These are phyloP conservation scores for Sindora glabra DNA, from an alignment of 306 rosid species.

Conservation along the genomic window DNA sequence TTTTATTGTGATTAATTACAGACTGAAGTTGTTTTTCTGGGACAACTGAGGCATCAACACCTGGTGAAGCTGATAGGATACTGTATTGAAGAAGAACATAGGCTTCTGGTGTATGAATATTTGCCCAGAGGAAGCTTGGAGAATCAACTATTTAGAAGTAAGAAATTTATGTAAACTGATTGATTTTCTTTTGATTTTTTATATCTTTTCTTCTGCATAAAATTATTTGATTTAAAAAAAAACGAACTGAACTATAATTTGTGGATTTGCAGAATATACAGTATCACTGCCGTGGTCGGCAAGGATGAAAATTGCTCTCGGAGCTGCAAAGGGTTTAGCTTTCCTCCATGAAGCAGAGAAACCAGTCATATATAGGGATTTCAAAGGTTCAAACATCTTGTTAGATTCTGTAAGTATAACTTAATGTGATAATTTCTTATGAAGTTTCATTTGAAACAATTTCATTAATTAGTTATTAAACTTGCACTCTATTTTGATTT, in stretches of 20 bases:
- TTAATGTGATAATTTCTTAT: background rate
- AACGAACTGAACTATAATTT: no score
- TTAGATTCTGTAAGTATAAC: constrained; percentile 61
- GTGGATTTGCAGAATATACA: constrained; percentile 47
- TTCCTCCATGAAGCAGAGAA: constrained; percentile 82
- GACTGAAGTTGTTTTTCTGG: constrained; percentile 93
- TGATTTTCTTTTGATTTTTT: background rate
- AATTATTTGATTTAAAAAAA: no score
- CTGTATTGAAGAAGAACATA: constrained; percentile 89
- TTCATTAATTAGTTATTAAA: background rate
- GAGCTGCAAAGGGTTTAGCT: constrained; percentile 89
- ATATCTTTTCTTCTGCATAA: background rate
- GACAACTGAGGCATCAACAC: constrained; percentile 76
- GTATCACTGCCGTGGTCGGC: constrained; percentile 82
- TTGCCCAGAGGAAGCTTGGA: constrained; percentile 97
- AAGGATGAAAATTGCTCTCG: constrained; percentile 91
- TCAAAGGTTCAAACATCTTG: constrained; percentile 88
- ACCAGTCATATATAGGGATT: constrained; percentile 87
- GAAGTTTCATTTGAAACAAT: background rate
- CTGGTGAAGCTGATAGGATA: constrained; percentile 90
- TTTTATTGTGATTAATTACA: constrained; percentile 16
- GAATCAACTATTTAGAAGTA: constrained; percentile 89
- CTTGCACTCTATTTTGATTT: background rate
- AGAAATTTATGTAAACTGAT: background rate
- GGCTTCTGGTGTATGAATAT: constrained; percentile 74